A percentile compares a stretch with the other conserved stretches of the same genome.
These are phyloP conservation scores for Zelonia costaricensis DNA, from an alignment of 208 protist genomes.

Conservation along the genomic window DNA sequence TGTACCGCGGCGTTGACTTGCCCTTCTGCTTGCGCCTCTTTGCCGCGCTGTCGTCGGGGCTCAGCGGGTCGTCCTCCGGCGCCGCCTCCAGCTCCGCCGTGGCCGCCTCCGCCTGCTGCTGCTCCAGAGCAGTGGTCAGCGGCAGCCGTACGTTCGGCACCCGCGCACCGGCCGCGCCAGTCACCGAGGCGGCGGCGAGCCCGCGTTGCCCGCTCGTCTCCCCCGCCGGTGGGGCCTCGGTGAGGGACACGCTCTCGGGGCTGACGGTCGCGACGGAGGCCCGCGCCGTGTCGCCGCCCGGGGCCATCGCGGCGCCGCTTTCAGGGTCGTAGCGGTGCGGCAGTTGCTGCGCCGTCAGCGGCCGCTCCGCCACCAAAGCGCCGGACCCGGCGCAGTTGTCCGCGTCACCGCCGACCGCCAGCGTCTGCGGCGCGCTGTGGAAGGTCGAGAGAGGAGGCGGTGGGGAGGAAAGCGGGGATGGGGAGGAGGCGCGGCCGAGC, in stretches of 20 bases:
- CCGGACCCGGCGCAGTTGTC: too few species aligned
- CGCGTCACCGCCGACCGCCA: too few species aligned
- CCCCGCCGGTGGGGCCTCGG: neutral
- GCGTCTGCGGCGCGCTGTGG: neutral
- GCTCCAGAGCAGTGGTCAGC: neutral
- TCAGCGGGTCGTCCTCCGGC: neutral
- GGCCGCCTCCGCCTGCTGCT: neutral
- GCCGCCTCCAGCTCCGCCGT: neutral
- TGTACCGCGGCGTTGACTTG: slow-evolving; percentile 34
- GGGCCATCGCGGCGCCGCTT: too few species aligned
- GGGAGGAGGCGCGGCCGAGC: too few species aligned
- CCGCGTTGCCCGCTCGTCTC: neutral
- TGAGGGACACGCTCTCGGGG: neutral
- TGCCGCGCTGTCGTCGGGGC: neutral
- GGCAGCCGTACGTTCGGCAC: neutral
- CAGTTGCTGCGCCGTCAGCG: neutral
- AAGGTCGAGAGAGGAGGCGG: too few species aligned
- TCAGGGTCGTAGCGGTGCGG: too few species aligned
- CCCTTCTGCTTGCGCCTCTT: slow-evolving; percentile 9
- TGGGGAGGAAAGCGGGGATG: too few species aligned
- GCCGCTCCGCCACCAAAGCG: neutral
- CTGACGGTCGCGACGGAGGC: neutral
- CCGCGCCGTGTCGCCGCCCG: neutral
- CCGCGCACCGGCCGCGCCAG: too few species aligned
- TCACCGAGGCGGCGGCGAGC: too few species aligned